phyloP scores from a whole-genome alignment of 2,329 filamentous ascomycete genomes.

The Sporothrix pallida region DNA sequence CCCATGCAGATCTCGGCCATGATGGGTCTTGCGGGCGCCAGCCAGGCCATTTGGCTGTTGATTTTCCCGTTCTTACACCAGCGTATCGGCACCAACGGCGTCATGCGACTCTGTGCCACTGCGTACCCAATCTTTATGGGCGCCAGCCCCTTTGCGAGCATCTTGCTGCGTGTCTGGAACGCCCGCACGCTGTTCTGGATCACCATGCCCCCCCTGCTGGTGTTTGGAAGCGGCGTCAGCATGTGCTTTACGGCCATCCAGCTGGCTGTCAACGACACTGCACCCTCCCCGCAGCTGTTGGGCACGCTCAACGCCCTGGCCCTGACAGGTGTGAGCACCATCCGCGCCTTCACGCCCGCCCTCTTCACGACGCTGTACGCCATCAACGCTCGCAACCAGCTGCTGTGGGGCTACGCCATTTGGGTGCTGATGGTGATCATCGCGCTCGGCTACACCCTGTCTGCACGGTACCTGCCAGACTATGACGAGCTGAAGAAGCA shows the following conservation, averaged over 20 bases:
- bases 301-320: constrained; percentile 74
- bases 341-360: constrained; percentile 70
- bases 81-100: constrained; percentile 67
- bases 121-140: constrained; percentile 70
- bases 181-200: constrained; percentile 62
- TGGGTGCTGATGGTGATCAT: constrained; percentile 63
- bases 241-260: constrained; percentile 76
- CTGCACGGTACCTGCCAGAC: constrained; percentile 47
- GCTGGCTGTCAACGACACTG: constrained; percentile 75
- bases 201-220: constrained; percentile 50
- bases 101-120: constrained; percentile 63
- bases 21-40: constrained; percentile 67
- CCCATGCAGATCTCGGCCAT: constrained; percentile 68
- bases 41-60: constrained; percentile 73
- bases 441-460: constrained; percentile 44
- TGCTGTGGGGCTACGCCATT: constrained; percentile 68
- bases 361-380: constrained; percentile 72
- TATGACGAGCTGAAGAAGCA: constrained; percentile 40
- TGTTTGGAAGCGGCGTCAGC: constrained; percentile 65
- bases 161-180: constrained; percentile 55
- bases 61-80: constrained; percentile 71
- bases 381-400: constrained; percentile 65
- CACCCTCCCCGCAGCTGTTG: constrained; percentile 67
- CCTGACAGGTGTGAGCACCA: constrained; percentile 64
- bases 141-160: constrained; percentile 59